Conservation (phyloP, 768 basidiomycete genomes). For the Auriscalpium microsporum region DNA sequence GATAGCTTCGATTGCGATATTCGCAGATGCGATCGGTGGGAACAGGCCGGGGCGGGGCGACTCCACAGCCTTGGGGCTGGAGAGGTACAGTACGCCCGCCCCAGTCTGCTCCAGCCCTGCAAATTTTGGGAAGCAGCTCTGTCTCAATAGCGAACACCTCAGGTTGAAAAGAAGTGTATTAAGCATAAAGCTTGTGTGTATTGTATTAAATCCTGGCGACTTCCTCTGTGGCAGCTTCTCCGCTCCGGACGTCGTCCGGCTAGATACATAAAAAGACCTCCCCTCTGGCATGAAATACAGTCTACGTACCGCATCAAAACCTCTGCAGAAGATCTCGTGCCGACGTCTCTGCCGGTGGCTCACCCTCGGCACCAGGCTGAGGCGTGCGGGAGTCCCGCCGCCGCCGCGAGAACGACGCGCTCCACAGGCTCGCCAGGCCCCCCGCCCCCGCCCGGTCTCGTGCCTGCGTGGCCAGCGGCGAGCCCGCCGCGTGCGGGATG, state of each 20-base stretch:
- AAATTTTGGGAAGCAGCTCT: too few relatives aligned
- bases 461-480: constrained; percentile 19
- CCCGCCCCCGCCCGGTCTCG: constrained; percentile 16
- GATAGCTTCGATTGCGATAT: too few relatives aligned
- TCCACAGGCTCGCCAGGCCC: constrained; percentile 22
- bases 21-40: too few relatives aligned
- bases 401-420: constrained; percentile 10
- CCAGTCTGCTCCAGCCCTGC: too few relatives aligned
- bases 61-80: too few relatives aligned
- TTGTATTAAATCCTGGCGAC: too few relatives aligned
- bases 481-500: constrained; percentile 27
- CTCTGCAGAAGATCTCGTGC: not conserved
- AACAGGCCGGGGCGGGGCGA: too few relatives aligned
- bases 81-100: too few relatives aligned
- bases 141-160: too few relatives aligned
- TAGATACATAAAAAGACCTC: not conserved
- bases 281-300: not conserved
- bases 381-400: not conserved
- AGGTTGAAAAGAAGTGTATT: too few relatives aligned
- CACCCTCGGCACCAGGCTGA: not conserved
- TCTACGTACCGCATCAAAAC: not conserved
- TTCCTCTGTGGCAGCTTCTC: too few relatives aligned
- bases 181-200: too few relatives aligned
- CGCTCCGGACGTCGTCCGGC: not conserved
- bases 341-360: constrained; percentile 27